phyloP scores from a whole-genome alignment of 106 monocot genomes.

The Dioscorea alata region DNA sequence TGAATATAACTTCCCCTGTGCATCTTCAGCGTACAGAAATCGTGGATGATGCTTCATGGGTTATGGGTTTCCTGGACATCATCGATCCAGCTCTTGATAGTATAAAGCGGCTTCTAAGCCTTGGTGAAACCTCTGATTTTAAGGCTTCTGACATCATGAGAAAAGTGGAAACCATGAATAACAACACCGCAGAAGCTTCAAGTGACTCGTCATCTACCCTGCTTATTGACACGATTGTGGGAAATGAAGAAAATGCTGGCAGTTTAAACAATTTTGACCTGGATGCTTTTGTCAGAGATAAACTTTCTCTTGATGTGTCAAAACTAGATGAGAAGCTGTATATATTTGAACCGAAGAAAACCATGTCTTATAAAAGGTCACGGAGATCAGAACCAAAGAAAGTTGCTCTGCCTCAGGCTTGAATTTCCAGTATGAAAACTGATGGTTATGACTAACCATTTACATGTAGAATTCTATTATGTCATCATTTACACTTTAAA shows the following conservation, averaged over 20 bases:
- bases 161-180: slow-evolving; percentile 11
- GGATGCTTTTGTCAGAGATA: slow-evolving; percentile 71
- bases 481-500: too few species aligned
- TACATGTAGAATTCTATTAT: too few species aligned
- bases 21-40: slow-evolving; percentile 77
- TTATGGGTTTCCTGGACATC: slow-evolving; percentile 84
- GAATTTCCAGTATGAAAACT: background rate
- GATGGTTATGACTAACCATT: too few species aligned
- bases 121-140: slow-evolving; percentile 41
- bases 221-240: background rate
- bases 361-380: slow-evolving; percentile 19
- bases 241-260: background rate
- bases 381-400: slow-evolving; percentile 36
- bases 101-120: slow-evolving; percentile 60
- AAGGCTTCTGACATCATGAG: slow-evolving; percentile 21
- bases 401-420: slow-evolving; percentile 8
- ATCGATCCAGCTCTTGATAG: slow-evolving; percentile 85
- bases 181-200: slow-evolving; percentile 9
- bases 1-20: background rate
- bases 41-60: slow-evolving; percentile 93
- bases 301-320: slow-evolving; percentile 48
- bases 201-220: background rate
- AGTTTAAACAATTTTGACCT: slow-evolving; percentile 48
- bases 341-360: slow-evolving; percentile 16
- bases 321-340: slow-evolving; percentile 48